Evolutionary conservation across 306 rosid genomes (phyloP).

Genomic region (Corylus americana): DNA sequence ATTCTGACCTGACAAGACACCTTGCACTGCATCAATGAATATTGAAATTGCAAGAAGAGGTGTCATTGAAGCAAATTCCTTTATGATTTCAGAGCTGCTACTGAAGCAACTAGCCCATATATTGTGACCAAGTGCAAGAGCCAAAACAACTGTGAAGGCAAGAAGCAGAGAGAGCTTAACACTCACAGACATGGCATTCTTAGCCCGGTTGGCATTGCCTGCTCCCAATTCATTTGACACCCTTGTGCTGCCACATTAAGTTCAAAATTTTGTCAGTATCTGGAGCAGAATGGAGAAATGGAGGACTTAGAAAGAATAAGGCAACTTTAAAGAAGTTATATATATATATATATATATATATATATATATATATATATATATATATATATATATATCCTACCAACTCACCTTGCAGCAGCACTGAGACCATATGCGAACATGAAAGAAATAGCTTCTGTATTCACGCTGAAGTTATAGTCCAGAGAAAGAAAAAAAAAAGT

Average conservation of each 20-base stretch:
- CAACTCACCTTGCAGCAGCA: slow-evolving; percentile 74
- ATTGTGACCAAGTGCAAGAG: slow-evolving; percentile 53
- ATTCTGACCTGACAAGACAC: slow-evolving; percentile 74
- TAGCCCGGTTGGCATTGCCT: slow-evolving; percentile 54
- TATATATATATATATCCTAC: neutral
- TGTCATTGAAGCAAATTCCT: slow-evolving; percentile 68
- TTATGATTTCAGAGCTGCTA: slow-evolving; percentile 40
- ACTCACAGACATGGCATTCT: slow-evolving; percentile 63
- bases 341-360: no score
- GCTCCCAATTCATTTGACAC: slow-evolving; percentile 90
- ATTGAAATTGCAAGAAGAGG: slow-evolving; percentile 72
- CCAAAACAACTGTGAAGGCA: slow-evolving; percentile 42
- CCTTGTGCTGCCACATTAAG: slow-evolving; percentile 58
- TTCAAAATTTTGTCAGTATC: slow-evolving; percentile 5
- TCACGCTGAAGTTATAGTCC: slow-evolving; percentile 44
- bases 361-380: neutral
- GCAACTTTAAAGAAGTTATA: neutral
- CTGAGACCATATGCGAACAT: slow-evolving; percentile 74
- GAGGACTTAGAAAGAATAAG: neutral
- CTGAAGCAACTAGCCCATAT: slow-evolving; percentile 63
- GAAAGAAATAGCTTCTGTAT: slow-evolving; percentile 63
- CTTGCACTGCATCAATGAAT: slow-evolving; percentile 65
- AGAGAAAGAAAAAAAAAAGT: neutral
- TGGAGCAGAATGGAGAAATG: neutral
- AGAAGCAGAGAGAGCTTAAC: slow-evolving; percentile 66